Conservation (phyloP, 1,284 basidiomycete species). For the Anthracocystis panici-leucophaei region DNA sequence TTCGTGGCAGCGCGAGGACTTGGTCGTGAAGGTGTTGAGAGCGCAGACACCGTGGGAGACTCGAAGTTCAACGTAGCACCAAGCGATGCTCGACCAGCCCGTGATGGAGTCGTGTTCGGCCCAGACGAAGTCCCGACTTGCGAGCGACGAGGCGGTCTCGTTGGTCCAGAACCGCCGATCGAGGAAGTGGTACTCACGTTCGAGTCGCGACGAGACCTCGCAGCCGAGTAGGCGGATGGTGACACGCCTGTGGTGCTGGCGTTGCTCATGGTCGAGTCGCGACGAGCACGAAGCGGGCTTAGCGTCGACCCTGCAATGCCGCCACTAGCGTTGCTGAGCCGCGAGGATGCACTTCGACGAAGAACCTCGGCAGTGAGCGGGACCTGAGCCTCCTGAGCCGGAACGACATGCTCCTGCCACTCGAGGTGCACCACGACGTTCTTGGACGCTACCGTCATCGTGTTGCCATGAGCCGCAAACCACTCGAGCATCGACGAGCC, state of each 20-base stretch:
- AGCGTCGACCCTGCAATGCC: constrained; percentile 14
- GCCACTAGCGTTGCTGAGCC: constrained; percentile 25
- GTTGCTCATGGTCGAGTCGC: constrained; percentile 53
- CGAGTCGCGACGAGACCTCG: constrained; percentile 40
- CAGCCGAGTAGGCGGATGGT: constrained; percentile 8
- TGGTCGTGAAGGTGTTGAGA: constrained; percentile 43
- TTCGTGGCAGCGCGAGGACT: constrained; percentile 21
- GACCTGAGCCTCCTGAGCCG: constrained; percentile 22
- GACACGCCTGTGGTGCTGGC: constrained; percentile 22
- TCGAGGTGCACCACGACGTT: constrained; percentile 86
- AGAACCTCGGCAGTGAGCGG: constrained; percentile 30
- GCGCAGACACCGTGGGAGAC: constrained; percentile 5
- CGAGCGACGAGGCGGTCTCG: constrained; percentile 30
- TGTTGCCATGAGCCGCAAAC: constrained; percentile 89
- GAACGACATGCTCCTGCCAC: constrained; percentile 79
- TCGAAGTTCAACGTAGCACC: constrained; percentile 16
- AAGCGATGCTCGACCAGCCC: constrained; percentile 26
- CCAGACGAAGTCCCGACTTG: constrained; percentile 10
- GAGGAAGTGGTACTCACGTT: constrained; percentile 46
- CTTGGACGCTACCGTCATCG: constrained; percentile 91
- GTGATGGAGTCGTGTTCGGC: constrained; percentile 15
- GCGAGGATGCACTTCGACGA: constrained; percentile 36
- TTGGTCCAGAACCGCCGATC: constrained; percentile 21
- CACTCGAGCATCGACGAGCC: constrained; percentile 69
- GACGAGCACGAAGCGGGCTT: constrained; percentile 42